A percentile compares a stretch with the other conserved stretches of the same genome.
Evolutionary conservation across 495 filamentous ascomycete genomes (phyloP).

Genomic region (Penicillium manginii): DNA sequence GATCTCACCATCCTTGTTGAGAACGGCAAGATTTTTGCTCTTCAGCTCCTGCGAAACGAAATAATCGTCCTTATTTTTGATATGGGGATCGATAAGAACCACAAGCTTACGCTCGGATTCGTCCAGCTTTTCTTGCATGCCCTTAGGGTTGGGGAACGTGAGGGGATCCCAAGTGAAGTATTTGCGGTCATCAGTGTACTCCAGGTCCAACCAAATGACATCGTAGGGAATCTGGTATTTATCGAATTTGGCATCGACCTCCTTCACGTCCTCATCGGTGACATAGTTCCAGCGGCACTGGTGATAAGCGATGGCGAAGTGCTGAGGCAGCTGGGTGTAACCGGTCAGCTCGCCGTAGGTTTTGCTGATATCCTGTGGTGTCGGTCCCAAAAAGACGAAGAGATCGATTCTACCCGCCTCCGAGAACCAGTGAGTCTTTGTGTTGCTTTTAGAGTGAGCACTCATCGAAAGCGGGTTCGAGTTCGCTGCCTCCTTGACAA

Average conservation of each 20-base stretch:
- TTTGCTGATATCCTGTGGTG: constrained; percentile 75
- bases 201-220: constrained; percentile 97
- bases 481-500: constrained; percentile 77
- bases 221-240: constrained; percentile 95
- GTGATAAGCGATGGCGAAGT: constrained; percentile 91
- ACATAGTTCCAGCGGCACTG: constrained; percentile 99
- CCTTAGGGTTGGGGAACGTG: constrained; percentile 80
- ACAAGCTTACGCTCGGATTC: constrained; percentile 87
- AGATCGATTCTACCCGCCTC: constrained; percentile 88
- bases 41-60: constrained; percentile 77
- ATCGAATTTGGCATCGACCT: constrained; percentile 95
- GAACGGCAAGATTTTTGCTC: constrained; percentile 77
- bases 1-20: constrained; percentile 85
- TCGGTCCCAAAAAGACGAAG: constrained; percentile 91
- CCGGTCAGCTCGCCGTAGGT: constrained; percentile 92
- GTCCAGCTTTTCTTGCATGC: constrained; percentile 86
- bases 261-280: constrained; percentile 92
- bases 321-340: constrained; percentile 86
- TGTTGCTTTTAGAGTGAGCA: constrained; percentile 66
- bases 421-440: constrained; percentile 95
- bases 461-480: constrained; percentile 80
- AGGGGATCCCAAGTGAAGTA: constrained; percentile 96
- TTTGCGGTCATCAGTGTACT: constrained; percentile 93
- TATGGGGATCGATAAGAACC: constrained; percentile 93
- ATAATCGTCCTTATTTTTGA: constrained; percentile 87